Conservation (phyloP, 2,329 filamentous ascomycete species). For the Botrytis sinoallii region DNA sequence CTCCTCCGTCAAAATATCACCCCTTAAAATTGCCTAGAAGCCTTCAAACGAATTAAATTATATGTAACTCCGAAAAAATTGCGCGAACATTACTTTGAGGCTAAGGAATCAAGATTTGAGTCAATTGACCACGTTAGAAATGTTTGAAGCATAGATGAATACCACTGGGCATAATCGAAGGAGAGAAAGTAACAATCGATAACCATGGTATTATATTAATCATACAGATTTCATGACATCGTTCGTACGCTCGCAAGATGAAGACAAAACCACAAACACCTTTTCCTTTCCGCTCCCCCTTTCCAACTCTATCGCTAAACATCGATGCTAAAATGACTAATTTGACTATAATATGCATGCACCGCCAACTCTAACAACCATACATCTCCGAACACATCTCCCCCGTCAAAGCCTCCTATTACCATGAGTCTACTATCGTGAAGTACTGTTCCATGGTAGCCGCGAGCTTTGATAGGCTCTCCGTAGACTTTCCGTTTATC, state of each 20-base stretch:
- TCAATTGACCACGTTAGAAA: background rate
- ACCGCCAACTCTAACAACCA: slow-evolving; percentile 66
- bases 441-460: slow-evolving; percentile 64
- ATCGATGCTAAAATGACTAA: slow-evolving; percentile 69
- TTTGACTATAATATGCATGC: slow-evolving; percentile 70
- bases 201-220: slow-evolving; percentile 16
- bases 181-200: slow-evolving; percentile 1
- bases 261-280: slow-evolving; percentile 8
- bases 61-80: background rate
- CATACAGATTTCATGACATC: slow-evolving; percentile 17
- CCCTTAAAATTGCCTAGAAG: background rate
- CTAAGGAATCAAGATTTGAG: background rate
- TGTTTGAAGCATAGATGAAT: background rate
- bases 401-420: slow-evolving; percentile 66
- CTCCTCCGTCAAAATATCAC: background rate
- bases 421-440: slow-evolving; percentile 63
- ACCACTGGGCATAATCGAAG: background rate
- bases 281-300: slow-evolving; percentile 15
- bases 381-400: slow-evolving; percentile 65
- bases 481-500: slow-evolving; percentile 65
- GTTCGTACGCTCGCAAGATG: slow-evolving; percentile 2
- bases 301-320: slow-evolving; percentile 42
- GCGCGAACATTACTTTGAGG: background rate
- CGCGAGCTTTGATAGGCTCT: slow-evolving; percentile 57
- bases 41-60: background rate